A percentile compares a stretch with the other conserved stretches of the same genome.
phyloP scores from a whole-genome alignment of 2,329 filamentous ascomycete genomes.

The Alternaria brassicae region DNA sequence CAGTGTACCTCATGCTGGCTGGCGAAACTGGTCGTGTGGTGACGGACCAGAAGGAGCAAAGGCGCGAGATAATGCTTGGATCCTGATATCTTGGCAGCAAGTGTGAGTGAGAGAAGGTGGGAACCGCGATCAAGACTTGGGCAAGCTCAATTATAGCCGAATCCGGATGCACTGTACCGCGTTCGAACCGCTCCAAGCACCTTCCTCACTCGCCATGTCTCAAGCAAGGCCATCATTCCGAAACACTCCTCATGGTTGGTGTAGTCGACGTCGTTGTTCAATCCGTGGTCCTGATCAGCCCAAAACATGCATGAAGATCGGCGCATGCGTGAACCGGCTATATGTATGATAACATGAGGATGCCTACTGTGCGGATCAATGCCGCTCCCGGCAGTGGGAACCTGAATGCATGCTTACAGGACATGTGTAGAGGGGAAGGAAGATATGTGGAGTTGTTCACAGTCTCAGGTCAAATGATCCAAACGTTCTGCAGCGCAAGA shows the following conservation, averaged over 20 bases:
- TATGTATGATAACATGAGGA: background rate
- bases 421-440: background rate
- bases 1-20: slow-evolving; percentile 38
- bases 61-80: background rate
- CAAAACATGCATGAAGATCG: background rate
- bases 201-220: background rate
- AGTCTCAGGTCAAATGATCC: background rate
- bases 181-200: background rate
- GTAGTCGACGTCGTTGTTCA: background rate
- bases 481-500: background rate
- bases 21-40: slow-evolving; percentile 1
- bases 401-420: background rate
- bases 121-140: background rate
- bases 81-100: background rate
- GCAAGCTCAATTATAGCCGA: slow-evolving; percentile 1
- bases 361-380: background rate
- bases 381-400: background rate
- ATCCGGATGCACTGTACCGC: background rate
- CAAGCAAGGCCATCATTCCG: background rate
- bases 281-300: background rate
- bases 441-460: background rate
- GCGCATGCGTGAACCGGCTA: background rate
- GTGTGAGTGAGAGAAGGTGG: background rate
- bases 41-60: background rate
- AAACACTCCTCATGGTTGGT: background rate